phyloP scores from a whole-genome alignment of 441 rosid species.

The Populus tomentosa region DNA sequence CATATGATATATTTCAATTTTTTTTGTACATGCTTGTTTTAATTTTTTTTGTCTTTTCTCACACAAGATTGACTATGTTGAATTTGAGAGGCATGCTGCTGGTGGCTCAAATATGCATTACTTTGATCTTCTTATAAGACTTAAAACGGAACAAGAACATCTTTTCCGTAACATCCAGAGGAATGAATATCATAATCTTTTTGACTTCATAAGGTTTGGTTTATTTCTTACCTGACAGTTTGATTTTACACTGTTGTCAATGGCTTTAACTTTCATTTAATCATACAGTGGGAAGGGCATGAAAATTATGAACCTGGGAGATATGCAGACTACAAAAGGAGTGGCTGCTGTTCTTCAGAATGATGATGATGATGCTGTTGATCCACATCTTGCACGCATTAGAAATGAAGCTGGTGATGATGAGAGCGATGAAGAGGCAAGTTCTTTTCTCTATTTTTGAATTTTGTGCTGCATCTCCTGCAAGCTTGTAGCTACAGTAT shows the following conservation, averaged over 20 bases:
- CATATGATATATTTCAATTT: background rate
- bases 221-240: conserved; percentile 8
- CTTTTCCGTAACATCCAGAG: conserved; percentile 93
- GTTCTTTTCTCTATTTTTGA: conserved; percentile 7
- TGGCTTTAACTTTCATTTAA: conserved; percentile 13
- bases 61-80: conserved; percentile 85
- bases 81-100: conserved; percentile 97
- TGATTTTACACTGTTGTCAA: conserved; percentile 2
- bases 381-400: conserved; percentile 92
- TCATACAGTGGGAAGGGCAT: conserved; percentile 71
- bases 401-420: conserved; percentile 81
- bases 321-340: conserved; percentile 45
- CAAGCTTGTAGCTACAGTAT: background rate
- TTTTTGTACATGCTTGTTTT: background rate
- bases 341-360: conserved; percentile 72
- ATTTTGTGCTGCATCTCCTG: background rate
- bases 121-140: conserved; percentile 90
- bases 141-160: conserved; percentile 95
- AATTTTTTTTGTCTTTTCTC: conserved; percentile 5
- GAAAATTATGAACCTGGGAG: conserved; percentile 92
- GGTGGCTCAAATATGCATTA: conserved; percentile 99
- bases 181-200: conserved; percentile 91
- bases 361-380: conserved; percentile 83
- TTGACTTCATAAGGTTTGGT: conserved; percentile 73
- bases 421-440: conserved; percentile 95